phyloP scores from a whole-genome alignment of 495 filamentous ascomycete species.

The Aspergillus mulundensis region DNA sequence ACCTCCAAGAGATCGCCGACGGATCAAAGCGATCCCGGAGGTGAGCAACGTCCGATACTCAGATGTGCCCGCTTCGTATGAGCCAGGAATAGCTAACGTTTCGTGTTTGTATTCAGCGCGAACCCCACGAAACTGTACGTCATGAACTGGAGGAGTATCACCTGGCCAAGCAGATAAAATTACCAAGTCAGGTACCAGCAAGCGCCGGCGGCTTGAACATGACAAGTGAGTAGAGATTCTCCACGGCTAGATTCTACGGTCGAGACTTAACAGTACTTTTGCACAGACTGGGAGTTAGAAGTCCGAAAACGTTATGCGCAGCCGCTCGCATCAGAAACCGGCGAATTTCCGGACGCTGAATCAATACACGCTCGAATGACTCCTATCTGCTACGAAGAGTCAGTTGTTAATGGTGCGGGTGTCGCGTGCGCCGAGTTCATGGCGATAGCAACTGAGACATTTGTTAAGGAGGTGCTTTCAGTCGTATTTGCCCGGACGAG shows the following conservation, averaged over 20 bases:
- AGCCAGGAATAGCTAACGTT: constrained; percentile 14
- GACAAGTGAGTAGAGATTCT: constrained; percentile 63
- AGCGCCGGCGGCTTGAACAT: constrained; percentile 81
- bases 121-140: constrained; percentile 59
- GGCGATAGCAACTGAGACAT: constrained; percentile 86
- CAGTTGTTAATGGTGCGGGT: constrained; percentile 68
- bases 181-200: constrained; percentile 70
- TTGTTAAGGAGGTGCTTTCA: constrained; percentile 82
- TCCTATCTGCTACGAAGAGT: constrained; percentile 91
- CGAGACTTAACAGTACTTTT: constrained; percentile 19
- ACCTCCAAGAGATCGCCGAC: constrained; percentile 74
- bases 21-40: constrained; percentile 75
- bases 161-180: constrained; percentile 59
- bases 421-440: constrained; percentile 77
- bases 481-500: constrained; percentile 74
- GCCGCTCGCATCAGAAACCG: constrained; percentile 80
- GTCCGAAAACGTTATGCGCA: constrained; percentile 89
- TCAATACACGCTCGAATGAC: constrained; percentile 82
- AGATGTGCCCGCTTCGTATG: not conserved
- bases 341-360: constrained; percentile 82
- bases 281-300: constrained; percentile 79
- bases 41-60: constrained; percentile 28
- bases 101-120: constrained; percentile 44
- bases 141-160: constrained; percentile 66
- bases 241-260: not conserved